phyloP scores from a whole-genome alignment of 2,329 filamentous ascomycete species.

The Monosporascus sp. region DNA sequence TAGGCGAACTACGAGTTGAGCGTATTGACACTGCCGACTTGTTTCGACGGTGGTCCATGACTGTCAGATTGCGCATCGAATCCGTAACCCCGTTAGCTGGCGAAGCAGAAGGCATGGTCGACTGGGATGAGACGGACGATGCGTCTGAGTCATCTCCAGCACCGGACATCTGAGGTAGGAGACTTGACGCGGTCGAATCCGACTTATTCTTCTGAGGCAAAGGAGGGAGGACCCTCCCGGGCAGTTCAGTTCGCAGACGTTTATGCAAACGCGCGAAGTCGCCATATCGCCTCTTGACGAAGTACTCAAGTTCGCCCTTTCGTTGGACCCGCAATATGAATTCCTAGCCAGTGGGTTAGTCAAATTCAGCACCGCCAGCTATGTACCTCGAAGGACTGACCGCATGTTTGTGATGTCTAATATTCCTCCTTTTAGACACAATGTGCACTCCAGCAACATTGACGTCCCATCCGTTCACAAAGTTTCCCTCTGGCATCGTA shows the following conservation, averaged over 20 bases:
- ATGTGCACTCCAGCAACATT: constrained; percentile 88
- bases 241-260: constrained; percentile 74
- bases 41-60: constrained; percentile 36
- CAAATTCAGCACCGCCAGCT: background rate
- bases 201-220: constrained; percentile 90
- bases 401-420: constrained; percentile 87
- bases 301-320: constrained; percentile 68
- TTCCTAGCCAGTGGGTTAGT: constrained; percentile 49
- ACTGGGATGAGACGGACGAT: constrained; percentile 75
- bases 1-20: constrained; percentile 30
- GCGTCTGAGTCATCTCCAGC: constrained; percentile 66
- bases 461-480: constrained; percentile 93
- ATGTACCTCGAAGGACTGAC: constrained; percentile 41
- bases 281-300: constrained; percentile 79
- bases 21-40: constrained; percentile 31
- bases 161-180: constrained; percentile 44
- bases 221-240: constrained; percentile 81
- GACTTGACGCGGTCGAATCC: constrained; percentile 57
- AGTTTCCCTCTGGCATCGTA: constrained; percentile 84
- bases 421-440: constrained; percentile 74
- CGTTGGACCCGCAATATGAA: constrained; percentile 84
- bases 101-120: constrained; percentile 45
- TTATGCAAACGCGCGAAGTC: constrained; percentile 81
- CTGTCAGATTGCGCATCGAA: constrained; percentile 34
- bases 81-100: constrained; percentile 25